A percentile compares a stretch with the other conserved stretches of the same genome.
phyloP scores from a whole-genome alignment of 176 grass and related monocot genomes.

The Hordeum vulgare region DNA sequence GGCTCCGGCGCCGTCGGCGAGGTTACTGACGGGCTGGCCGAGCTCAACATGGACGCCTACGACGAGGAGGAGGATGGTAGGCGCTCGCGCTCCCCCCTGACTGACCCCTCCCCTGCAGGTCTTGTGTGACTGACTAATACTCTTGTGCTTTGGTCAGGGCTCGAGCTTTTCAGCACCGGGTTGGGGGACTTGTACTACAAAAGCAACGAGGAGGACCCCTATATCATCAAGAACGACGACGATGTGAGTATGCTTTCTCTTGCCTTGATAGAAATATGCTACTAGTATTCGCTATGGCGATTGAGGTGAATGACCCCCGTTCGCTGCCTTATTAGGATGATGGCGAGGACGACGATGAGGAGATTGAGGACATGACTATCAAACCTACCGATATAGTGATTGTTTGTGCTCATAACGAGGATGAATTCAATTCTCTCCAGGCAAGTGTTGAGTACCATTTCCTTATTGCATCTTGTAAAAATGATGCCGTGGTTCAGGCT shows the following conservation, averaged over 20 bases:
- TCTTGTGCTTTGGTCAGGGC: constrained; percentile 24
- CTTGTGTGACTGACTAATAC: neutral
- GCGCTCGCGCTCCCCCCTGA: neutral
- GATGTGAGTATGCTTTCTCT: neutral
- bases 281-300: neutral
- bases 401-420: constrained; percentile 77
- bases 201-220: constrained; percentile 65
- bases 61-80: constrained; percentile 73
- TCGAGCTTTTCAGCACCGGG: constrained; percentile 61
- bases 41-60: constrained; percentile 69
- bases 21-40: constrained; percentile 21
- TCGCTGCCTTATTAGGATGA: constrained; percentile 23
- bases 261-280: neutral
- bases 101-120: no score
- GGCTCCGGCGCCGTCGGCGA: neutral
- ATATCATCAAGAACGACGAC: constrained; percentile 57
- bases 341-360: constrained; percentile 44
- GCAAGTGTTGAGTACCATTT: constrained; percentile 14
- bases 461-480: neutral
- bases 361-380: constrained; percentile 77
- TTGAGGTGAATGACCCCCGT: neutral
- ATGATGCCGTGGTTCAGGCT: neutral
- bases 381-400: constrained; percentile 75
- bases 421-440: constrained; percentile 90
- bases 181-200: constrained; percentile 65